Percentiles rank a stretch among this genome's conserved stretches.
Conservation (phyloP, 1,139 yeast species). For the Diutina scorzettiae region DNA sequence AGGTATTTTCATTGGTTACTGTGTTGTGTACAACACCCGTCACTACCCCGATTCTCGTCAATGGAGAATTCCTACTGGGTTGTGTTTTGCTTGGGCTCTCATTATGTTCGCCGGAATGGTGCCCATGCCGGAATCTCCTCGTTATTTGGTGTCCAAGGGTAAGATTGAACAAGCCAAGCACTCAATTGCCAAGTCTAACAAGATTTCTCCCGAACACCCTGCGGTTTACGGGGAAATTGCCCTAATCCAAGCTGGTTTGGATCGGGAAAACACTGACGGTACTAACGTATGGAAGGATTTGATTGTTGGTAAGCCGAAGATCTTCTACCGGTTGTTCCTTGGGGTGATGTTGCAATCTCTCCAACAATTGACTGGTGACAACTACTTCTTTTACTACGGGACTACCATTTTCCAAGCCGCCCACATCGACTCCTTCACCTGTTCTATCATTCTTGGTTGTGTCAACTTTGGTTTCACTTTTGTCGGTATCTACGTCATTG, state of each 20-base stretch:
- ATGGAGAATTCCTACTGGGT: conserved; percentile 18
- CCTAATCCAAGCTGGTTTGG: conserved; percentile 50
- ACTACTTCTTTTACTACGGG: conserved; percentile 52
- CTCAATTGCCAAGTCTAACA: conserved; percentile 30
- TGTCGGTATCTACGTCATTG: conserved; percentile 44
- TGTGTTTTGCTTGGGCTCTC: conserved; percentile 20
- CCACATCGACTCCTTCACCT: conserved; percentile 61
- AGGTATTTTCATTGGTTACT: conserved; percentile 58
- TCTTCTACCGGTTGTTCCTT: conserved; percentile 49
- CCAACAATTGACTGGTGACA: conserved; percentile 12
- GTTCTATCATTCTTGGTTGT: conserved; percentile 64
- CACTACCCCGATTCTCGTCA: conserved; percentile 36
- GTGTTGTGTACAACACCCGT: conserved; percentile 55
- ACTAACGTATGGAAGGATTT: conserved; percentile 54
- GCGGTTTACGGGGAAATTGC: conserved; percentile 47
- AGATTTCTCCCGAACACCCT: conserved; percentile 48
- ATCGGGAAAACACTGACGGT: conserved; percentile 51
- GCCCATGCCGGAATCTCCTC: conserved; percentile 58
- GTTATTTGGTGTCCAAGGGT: conserved; percentile 27
- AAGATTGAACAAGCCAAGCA: conserved; percentile 27
- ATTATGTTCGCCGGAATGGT: conserved; percentile 43
- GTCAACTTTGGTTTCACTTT: conserved; percentile 72
- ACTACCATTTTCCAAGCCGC: conserved; percentile 68
- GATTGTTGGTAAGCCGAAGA: conserved; percentile 45
- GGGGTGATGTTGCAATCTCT: conserved; percentile 30